These are phyloP conservation scores for Alternaria rosae DNA, from an alignment of 2,329 filamentous ascomycete species.

Conservation along the genomic window DNA sequence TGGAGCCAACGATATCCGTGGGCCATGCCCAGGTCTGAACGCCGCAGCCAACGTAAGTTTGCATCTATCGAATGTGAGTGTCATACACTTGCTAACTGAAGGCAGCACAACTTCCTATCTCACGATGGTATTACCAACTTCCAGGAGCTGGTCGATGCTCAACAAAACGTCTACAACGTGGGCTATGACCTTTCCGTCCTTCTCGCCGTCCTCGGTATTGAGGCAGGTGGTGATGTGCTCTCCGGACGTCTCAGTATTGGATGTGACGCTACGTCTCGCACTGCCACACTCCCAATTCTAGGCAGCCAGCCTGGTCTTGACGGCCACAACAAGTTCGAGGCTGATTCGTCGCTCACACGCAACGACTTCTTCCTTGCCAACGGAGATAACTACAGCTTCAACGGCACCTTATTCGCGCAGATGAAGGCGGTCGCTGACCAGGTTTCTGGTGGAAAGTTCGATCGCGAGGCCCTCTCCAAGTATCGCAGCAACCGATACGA, in stretches of 20 bases:
- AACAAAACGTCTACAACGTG: slow-evolving; percentile 57
- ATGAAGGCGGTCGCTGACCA: slow-evolving; percentile 46
- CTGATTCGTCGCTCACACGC: slow-evolving; percentile 52
- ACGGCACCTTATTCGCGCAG: slow-evolving; percentile 51
- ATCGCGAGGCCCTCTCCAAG: slow-evolving; percentile 48
- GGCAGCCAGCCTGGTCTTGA: slow-evolving; percentile 54
- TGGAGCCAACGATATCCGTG: slow-evolving; percentile 32
- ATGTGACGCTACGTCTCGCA: slow-evolving; percentile 55
- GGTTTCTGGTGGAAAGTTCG: slow-evolving; percentile 45
- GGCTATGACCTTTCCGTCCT: slow-evolving; percentile 53
- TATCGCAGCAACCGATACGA: slow-evolving; percentile 53
- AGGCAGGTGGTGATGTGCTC: slow-evolving; percentile 51
- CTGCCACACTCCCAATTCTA: slow-evolving; percentile 39
- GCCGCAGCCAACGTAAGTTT: slow-evolving; percentile 49
- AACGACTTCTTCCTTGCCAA: slow-evolving; percentile 51
- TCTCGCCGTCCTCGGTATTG: slow-evolving; percentile 52
- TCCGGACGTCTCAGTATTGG: slow-evolving; percentile 55
- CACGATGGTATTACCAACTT: slow-evolving; percentile 54
- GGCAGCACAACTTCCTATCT: slow-evolving; percentile 48
- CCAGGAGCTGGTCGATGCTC: slow-evolving; percentile 55
- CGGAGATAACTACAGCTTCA: slow-evolving; percentile 52
- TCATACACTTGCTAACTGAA: not conserved
- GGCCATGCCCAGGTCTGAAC: slow-evolving; percentile 54
- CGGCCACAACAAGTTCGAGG: slow-evolving; percentile 56
- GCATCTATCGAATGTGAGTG: not conserved